These are phyloP conservation scores for Nidularia pulvinata DNA, from an alignment of 768 basidiomycete genomes.

Conservation along the genomic window DNA sequence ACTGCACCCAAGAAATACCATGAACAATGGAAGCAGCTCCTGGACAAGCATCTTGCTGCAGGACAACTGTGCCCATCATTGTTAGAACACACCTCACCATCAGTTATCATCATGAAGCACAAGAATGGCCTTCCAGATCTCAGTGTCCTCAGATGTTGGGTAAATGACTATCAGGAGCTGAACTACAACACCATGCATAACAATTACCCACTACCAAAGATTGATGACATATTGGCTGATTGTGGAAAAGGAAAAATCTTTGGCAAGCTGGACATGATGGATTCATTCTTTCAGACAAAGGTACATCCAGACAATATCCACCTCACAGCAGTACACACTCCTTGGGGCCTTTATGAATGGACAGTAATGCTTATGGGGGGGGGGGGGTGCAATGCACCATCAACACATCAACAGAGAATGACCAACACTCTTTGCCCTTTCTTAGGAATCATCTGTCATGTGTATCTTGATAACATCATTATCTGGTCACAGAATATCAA, in stretches of 20 bases:
- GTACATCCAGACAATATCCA: slow-evolving; percentile 22
- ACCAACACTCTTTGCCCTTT: slow-evolving; percentile 21
- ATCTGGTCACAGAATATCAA: slow-evolving; percentile 36
- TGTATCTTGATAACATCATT: slow-evolving; percentile 45
- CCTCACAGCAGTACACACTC: slow-evolving; percentile 12
- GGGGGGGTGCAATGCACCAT: slow-evolving; percentile 24
- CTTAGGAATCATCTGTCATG: slow-evolving; percentile 39
- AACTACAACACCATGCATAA: slow-evolving; percentile 6
- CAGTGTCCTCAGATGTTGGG: slow-evolving; percentile 5
- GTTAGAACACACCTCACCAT: slow-evolving; percentile 20
- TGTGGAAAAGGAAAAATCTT: slow-evolving; percentile 32
- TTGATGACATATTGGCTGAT: slow-evolving; percentile 19
- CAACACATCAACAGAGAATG: slow-evolving; percentile 23
- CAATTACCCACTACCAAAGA: slow-evolving; percentile 11
- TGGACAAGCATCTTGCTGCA: slow-evolving; percentile 25
- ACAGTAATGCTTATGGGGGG: slow-evolving; percentile 34
- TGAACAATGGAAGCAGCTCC: slow-evolving; percentile 20
- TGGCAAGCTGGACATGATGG: slow-evolving; percentile 36
- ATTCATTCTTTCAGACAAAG: slow-evolving; percentile 35
- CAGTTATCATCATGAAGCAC: slow-evolving; percentile 22
- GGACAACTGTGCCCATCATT: slow-evolving; percentile 23
- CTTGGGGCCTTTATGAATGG: slow-evolving; percentile 31
- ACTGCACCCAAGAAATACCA: slow-evolving; percentile 16
- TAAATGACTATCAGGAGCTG: slow-evolving; percentile 14
- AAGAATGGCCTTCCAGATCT: slow-evolving; percentile 4